These are phyloP conservation scores for Cordia subcordata DNA, from an alignment of 257 asterid genomes.

Conservation along the genomic window DNA sequence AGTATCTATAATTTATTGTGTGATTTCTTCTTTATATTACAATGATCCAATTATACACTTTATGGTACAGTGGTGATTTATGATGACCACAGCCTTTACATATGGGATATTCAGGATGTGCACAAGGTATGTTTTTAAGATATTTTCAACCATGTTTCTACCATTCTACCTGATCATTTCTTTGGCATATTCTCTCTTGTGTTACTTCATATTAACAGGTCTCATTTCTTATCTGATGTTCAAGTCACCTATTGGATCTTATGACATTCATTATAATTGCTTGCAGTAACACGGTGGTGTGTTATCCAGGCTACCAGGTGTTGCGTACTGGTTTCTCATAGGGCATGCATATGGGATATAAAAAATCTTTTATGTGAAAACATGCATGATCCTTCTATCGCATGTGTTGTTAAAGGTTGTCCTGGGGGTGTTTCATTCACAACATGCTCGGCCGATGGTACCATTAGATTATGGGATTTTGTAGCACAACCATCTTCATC, in stretches of 20 bases:
- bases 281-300: conserved; percentile 39
- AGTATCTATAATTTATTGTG: conserved; percentile 20
- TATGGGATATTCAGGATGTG: conserved; percentile 54
- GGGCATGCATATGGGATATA: conserved; percentile 69
- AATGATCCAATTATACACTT: conserved; percentile 22
- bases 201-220: neutral
- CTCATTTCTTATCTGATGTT: conserved; percentile 13
- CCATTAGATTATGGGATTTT: conserved; percentile 69
- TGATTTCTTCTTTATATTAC: conserved; percentile 8
- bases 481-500: conserved; percentile 29
- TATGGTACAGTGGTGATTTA: conserved; percentile 62
- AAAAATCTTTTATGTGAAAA: conserved; percentile 55
- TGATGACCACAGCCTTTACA: conserved; percentile 51
- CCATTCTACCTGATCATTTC: neutral
- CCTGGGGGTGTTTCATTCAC: conserved; percentile 69
- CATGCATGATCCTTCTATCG: conserved; percentile 55
- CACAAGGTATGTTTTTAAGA: conserved; percentile 32
- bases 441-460: conserved; percentile 72
- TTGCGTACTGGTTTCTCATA: conserved; percentile 60
- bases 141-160: conserved; percentile 4
- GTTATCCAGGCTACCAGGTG: conserved; percentile 65
- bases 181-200: too few relatives aligned
- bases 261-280: conserved; percentile 26
- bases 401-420: conserved; percentile 64
- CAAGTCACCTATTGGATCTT: conserved; percentile 19